phyloP scores from a whole-genome alignment of 352 stramenopile species.

The Phytophthora melonis region DNA sequence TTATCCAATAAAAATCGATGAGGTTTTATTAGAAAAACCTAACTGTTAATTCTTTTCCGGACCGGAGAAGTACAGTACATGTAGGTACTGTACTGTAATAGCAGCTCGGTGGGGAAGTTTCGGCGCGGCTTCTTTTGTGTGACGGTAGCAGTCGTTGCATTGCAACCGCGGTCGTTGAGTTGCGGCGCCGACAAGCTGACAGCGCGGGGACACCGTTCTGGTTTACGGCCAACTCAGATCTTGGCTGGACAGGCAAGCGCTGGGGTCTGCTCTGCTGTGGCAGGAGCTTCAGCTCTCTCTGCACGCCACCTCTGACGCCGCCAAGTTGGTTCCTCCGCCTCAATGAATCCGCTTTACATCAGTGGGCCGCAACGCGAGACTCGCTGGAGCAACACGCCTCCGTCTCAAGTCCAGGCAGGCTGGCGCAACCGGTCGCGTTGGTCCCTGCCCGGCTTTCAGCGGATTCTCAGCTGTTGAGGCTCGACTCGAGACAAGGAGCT shows the following conservation, averaged over 20 bases:
- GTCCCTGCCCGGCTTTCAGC: slow-evolving; percentile 9
- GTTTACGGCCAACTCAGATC: background rate
- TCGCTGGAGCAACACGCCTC: background rate
- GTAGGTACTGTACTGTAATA: too few species aligned
- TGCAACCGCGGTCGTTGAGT: slow-evolving; percentile 6
- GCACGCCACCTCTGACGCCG: background rate
- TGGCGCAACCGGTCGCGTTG: background rate
- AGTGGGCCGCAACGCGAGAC: background rate
- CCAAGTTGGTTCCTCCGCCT: background rate
- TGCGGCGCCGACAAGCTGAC: background rate
- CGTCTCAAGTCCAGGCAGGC: slow-evolving; percentile 6
- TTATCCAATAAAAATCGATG: too few species aligned
- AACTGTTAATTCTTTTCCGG: too few species aligned
- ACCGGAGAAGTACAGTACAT: too few species aligned
- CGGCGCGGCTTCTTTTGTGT: slow-evolving; percentile 6
- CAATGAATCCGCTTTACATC: background rate
- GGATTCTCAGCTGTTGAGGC: slow-evolving; percentile 8
- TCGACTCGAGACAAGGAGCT: background rate
- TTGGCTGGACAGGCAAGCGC: too few species aligned
- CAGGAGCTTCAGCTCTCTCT: too few species aligned
- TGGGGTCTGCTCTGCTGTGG: background rate
- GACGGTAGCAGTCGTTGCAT: slow-evolving; percentile 11
- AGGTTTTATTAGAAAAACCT: too few species aligned
- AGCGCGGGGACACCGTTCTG: background rate
- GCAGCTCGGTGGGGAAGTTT: slow-evolving; percentile 1